These are phyloP conservation scores for Cyberlindnera veronae DNA, from an alignment of 805 yeast species.

Conservation along the genomic window DNA sequence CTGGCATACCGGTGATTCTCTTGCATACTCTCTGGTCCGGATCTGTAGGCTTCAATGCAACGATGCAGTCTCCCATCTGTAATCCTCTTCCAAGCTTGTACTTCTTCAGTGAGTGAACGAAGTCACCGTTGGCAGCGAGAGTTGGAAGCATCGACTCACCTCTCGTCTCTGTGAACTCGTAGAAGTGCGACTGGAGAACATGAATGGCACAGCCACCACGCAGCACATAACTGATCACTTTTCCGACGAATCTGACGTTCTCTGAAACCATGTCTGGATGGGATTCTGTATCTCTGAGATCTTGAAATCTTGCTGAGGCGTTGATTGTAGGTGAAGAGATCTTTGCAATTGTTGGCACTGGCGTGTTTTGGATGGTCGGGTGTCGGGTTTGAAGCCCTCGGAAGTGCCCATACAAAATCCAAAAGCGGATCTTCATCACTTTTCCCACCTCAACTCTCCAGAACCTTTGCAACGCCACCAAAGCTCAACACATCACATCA, in stretches of 20 bases:
- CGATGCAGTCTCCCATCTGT: constrained; percentile 80
- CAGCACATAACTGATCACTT: constrained; percentile 25
- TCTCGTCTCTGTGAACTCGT: constrained; percentile 74
- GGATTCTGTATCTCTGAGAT: background rate
- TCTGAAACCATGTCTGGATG: constrained; percentile 15
- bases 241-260: constrained; percentile 20
- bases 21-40: constrained; percentile 86
- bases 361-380: background rate
- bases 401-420: background rate
- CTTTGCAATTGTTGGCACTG: background rate
- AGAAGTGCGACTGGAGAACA: constrained; percentile 59
- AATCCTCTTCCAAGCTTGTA: constrained; percentile 63
- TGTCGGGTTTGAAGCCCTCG: background rate
- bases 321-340: background rate
- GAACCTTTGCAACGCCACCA: background rate
- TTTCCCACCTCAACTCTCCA: background rate
- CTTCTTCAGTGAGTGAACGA: constrained; percentile 69
- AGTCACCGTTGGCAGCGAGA: constrained; percentile 67
- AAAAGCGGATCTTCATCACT: background rate
- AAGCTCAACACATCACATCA: background rate
- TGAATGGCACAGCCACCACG: constrained; percentile 66
- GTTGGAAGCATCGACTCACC: constrained; percentile 98
- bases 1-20: constrained; percentile 94
- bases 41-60: constrained; percentile 86
- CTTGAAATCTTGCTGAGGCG: background rate